Base-by-base conservation (phyloP, 1,139 yeast genomes). In the Candida gigantensis region DNA sequence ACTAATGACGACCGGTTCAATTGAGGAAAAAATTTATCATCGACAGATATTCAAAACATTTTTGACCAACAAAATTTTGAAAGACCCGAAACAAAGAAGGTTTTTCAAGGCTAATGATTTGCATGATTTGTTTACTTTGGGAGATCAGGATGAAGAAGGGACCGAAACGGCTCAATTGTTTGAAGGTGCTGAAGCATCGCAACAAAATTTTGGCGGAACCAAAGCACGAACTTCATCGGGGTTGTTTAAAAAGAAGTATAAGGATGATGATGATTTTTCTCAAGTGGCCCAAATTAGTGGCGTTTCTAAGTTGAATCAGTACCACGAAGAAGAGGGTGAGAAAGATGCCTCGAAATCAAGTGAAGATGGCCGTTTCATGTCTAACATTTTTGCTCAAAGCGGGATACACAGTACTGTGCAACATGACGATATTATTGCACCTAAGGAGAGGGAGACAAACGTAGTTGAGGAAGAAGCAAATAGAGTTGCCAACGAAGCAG, bases 31-130 rank as follows among this genome's bases (percentile, higher is more conserved):
- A 58, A 92, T 94, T 3, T 92, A 92, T 52, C 98, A 94, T 52
- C 75, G 98, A 20, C 98, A 92, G 60, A 92, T 92, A 28, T 94
- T 92, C 74, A 92, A 92, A 58, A 97, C 95, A 41, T 85, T 92
- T 50, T 63, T 92, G 45, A 87, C 97, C 0, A 94, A 94, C 61
- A 94, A 92, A 61, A 90, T 92, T 46, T 68, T 94, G 52, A 90
- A 89, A 48, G 98, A 92, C 54, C 98, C 98, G 1, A 90, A 90
- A 47, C 98, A 94, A 54, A 74, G 92, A 42, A 66, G 97, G 42
- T 90, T 92, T 51, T 92, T 92, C 66, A 92, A 92, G 54, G 83
- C 82, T 74, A 88, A 85, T 51, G 98, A 94, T 52, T 63, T 92
- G 35, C 95, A 90, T 50, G 97, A 92, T 59, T 65, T 92, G 40